Base-by-base conservation (phyloP, 2,329 filamentous ascomycete genomes). In the Balansia obtecta region DNA sequence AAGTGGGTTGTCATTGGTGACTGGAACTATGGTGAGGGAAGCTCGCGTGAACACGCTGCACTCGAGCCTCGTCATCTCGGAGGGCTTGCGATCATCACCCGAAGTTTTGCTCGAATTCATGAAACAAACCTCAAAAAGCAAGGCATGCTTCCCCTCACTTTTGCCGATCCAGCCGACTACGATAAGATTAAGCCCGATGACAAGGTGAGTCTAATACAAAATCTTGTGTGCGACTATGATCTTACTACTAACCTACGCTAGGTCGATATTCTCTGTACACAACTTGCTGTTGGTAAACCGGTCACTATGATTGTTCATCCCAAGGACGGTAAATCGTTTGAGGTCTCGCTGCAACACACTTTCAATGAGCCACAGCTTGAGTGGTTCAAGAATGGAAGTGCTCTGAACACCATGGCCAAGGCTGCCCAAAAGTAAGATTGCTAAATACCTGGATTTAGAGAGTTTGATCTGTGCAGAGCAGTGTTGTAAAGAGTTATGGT, bases 41-140 rank as follows among this genome's bases (percentile, higher is more conserved):
- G 82, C 68, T 97, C 93, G 56, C 89, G 93, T 80, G 93, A 98
- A 79, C 93, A 98, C 70, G 93, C 93, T 61, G 93, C 93, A 71
- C 83, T 98, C 55, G 91, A 98, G 79, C 93, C 93, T 67, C 85
- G 93, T 68, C 91, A 97, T 76, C 84, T 98, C 58, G 93, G 93
- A 65, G 93, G 91, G 71, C 81, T 96, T 64, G 93, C 91, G 65
- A 95, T 98, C 76, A 94, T 98, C 68, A 90, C 86, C 66, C 85
- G 88, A 67, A 88, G 82, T 57, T 98, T 98, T 68, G 93, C 93
- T 65, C 93, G 93, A 86, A 98, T 98, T 67, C 93, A 98, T 80
- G 93, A 98, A 80, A 98, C 93, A 77, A 98, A 98, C 82, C 75
- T 98, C 77, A 98, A 98, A 88, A 98, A 98, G 85, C 93, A 98